Evolutionary conservation across 2,329 filamentous ascomycete species (phyloP).

Genomic region (Cercospora sesami): DNA sequence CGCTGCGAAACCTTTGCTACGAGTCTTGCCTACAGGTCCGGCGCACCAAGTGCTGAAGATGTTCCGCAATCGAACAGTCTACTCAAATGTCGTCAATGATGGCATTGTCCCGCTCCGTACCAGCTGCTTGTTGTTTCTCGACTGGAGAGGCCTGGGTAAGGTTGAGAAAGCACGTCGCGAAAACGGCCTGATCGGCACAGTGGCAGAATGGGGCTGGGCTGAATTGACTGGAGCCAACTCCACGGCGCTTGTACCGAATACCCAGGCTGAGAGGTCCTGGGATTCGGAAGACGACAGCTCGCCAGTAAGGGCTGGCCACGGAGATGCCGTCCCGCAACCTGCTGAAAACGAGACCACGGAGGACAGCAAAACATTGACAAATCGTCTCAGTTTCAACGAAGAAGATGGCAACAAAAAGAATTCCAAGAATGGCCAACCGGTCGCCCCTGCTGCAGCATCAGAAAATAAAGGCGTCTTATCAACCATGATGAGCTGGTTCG

Average conservation of each 20-base stretch:
- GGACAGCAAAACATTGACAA: slow-evolving; percentile 48
- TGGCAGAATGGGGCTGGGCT: slow-evolving; percentile 92
- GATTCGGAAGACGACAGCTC: slow-evolving; percentile 33
- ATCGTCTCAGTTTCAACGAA: slow-evolving; percentile 46
- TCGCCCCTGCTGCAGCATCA: background rate
- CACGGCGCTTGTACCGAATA: slow-evolving; percentile 51
- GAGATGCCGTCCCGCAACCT: slow-evolving; percentile 65
- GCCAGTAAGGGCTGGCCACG: slow-evolving; percentile 32
- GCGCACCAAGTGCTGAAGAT: slow-evolving; percentile 83
- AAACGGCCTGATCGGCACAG: slow-evolving; percentile 86
- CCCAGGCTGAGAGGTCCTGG: slow-evolving; percentile 25
- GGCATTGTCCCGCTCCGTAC: slow-evolving; percentile 93
- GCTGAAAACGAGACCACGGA: slow-evolving; percentile 64
- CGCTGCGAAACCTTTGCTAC: slow-evolving; percentile 81
- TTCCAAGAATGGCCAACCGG: slow-evolving; percentile 17
- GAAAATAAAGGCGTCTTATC: slow-evolving; percentile 44
- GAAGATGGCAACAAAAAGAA: slow-evolving; percentile 41
- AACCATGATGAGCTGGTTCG: slow-evolving; percentile 73
- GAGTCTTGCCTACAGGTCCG: slow-evolving; percentile 87
- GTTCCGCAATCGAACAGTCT: slow-evolving; percentile 87
- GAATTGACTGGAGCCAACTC: slow-evolving; percentile 74
- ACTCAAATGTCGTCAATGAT: slow-evolving; percentile 97
- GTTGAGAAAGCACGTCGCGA: slow-evolving; percentile 93
- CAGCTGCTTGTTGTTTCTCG: slow-evolving; percentile 91
- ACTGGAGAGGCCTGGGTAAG: slow-evolving; percentile 90